A percentile compares a stretch with the other conserved stretches of the same genome.
These are phyloP conservation scores for Aspergillus conjunctus DNA, from an alignment of 495 filamentous ascomycete genomes.

Conservation along the genomic window DNA sequence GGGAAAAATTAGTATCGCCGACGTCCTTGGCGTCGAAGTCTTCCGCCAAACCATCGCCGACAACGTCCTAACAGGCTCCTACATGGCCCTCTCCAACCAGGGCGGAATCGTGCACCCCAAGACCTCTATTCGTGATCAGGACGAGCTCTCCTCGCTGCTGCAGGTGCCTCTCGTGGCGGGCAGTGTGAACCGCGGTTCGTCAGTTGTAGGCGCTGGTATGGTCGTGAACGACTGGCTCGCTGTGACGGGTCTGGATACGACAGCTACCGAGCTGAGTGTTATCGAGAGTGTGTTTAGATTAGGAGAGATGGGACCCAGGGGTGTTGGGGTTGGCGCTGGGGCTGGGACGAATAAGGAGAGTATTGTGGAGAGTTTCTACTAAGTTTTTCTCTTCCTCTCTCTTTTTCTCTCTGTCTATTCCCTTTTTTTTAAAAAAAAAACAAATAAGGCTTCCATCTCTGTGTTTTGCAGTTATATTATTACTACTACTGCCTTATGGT, in stretches of 20 bases:
- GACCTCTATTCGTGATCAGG: slow-evolving; percentile 94
- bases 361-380: slow-evolving; percentile 99
- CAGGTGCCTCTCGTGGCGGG: slow-evolving; percentile 96
- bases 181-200: slow-evolving; percentile 85
- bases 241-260: slow-evolving; percentile 94
- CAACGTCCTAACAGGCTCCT: slow-evolving; percentile 92
- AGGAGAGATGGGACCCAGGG: slow-evolving; percentile 65
- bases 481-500: no score
- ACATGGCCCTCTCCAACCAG: slow-evolving; percentile 95
- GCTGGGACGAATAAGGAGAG: slow-evolving; percentile 85
- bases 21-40: slow-evolving; percentile 95
- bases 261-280: slow-evolving; percentile 93
- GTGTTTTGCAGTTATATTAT: no score
- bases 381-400: slow-evolving; percentile 29
- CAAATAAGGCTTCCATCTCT: not conserved
- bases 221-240: slow-evolving; percentile 99
- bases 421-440: not conserved
- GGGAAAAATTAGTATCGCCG: slow-evolving; percentile 63
- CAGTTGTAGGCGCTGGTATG: slow-evolving; percentile 97
- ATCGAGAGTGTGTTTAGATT: slow-evolving; percentile 93
- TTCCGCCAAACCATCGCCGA: slow-evolving; percentile 97
- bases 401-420: not conserved
- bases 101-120: slow-evolving; percentile 97
- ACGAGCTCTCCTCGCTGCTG: slow-evolving; percentile 89
- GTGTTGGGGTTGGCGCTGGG: slow-evolving; percentile 66